Base-by-base conservation (phyloP, 345 rosid species). In the Lumnitzera littorea region DNA sequence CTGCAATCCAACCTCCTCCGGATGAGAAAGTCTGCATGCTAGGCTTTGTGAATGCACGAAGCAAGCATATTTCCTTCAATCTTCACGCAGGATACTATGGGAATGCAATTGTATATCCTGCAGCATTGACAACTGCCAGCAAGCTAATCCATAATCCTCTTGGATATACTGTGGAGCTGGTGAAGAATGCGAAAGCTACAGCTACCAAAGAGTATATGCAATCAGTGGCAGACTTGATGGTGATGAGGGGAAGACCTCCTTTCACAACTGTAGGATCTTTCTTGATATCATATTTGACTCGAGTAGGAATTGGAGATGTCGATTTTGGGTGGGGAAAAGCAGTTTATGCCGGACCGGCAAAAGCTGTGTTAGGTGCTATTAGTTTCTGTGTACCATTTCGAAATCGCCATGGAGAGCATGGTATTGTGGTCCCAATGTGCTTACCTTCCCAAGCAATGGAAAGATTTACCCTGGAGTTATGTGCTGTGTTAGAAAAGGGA, bases 321-420 rank as follows among this genome's bases (percentile, higher is more conserved):
- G 73, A 63, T 48, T 69, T 69, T 27, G 72, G 67, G 23, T 62
- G 67, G 67, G 72, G 72, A 15, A 69, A 52, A 14, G 52, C 51
- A 43, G 31, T 56, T 24, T 51, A 50, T 27, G 55, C 25, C 2
- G 64, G 64, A 23, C 48, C 0, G 0, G 47, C 59, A n/a, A 48
- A n/a, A 29, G 62, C 52, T 1, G 23, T 29, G 3, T 50, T 46
- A 25, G 46, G 57, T 10, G 16, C 46, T 24, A 0, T 20, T 1
- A 55, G 66, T 48, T 55, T 55, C n/a, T 64, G 24, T 53, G 27
- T 56, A 12, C 57, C 23, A 2, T 59, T 43, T 1, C 65, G 7
- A 31, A 70, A 70, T 12, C 16, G 36, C 11, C 29, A 65, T 5
- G 74, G 74, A 20, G 69, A 70, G 53, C 31, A 60, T 11, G 61